phyloP scores from a whole-genome alignment of 208 protist species.

The Acanthamoeba pearcei region DNA sequence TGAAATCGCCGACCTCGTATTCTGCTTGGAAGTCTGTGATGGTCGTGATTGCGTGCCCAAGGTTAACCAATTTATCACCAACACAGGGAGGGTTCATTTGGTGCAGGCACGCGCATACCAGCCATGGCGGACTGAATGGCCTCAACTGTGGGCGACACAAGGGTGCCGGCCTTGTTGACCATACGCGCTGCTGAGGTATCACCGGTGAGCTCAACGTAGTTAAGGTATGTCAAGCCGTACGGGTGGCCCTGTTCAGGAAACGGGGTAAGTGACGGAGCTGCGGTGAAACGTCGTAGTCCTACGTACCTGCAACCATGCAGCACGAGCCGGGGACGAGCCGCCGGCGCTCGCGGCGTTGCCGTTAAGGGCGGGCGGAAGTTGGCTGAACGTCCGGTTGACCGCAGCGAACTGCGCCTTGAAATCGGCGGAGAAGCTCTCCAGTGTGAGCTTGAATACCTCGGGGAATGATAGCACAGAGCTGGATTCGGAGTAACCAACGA shows the following conservation, averaged over 20 bases:
- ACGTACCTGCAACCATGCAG: neutral
- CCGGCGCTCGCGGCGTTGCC: neutral
- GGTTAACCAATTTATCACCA: no score
- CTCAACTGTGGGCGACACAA: neutral
- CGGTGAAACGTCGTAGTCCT: no score
- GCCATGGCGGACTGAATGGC: conserved; percentile 1
- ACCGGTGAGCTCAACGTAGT: neutral
- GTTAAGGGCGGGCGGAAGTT: neutral
- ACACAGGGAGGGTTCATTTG: neutral
- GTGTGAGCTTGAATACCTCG: conserved; percentile 6
- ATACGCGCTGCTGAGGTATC: neutral
- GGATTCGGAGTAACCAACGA: neutral
- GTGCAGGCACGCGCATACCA: neutral
- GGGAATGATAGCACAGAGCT: neutral
- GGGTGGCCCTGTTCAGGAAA: neutral
- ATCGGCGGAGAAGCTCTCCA: neutral
- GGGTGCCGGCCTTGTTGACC: neutral
- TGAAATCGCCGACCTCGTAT: neutral
- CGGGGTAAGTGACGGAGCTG: neutral
- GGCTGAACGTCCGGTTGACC: neutral
- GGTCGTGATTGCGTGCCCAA: neutral
- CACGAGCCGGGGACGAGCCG: neutral
- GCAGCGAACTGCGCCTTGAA: conserved; percentile 33
- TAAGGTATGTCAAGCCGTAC: conserved; percentile 27
- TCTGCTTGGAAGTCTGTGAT: neutral